phyloP scores from a whole-genome alignment of 1,139 yeast species.

The Eremothecium cymbalariae region DNA sequence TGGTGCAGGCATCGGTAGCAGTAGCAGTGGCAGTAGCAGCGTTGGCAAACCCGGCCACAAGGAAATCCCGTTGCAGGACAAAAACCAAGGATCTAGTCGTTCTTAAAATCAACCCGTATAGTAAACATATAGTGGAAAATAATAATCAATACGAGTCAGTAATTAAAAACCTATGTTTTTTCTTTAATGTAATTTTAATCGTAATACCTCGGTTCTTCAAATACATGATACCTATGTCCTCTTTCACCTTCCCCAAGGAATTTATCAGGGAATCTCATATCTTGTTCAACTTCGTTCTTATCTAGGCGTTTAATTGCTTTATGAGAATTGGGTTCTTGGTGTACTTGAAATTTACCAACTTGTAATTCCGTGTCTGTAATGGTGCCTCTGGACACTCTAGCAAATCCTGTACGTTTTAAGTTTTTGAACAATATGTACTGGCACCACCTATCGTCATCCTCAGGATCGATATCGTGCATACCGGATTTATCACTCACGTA shows the following conservation, averaged over 20 bases:
- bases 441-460: constrained; percentile 98
- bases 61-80: no score
- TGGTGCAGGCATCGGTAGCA: no score
- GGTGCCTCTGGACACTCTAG: constrained; percentile 85
- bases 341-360: constrained; percentile 78
- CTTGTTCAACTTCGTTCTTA: constrained; percentile 52
- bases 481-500: constrained; percentile 78
- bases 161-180: background rate
- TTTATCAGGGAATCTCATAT: constrained; percentile 67
- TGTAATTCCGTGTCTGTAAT: constrained; percentile 96
- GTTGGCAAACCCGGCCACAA: no score
- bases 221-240: constrained; percentile 89
- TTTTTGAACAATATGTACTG: constrained; percentile 87
- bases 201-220: constrained; percentile 77
- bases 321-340: constrained; percentile 39
- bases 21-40: no score
- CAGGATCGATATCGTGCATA: constrained; percentile 86
- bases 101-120: no score
- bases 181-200: constrained; percentile 4
- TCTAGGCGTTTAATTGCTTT: constrained; percentile 41
- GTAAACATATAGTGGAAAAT: no score
- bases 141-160: no score
- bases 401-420: constrained; percentile 83
- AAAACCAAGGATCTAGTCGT: no score
- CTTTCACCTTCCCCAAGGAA: constrained; percentile 92